Conservation (phyloP, 228 moss, liverwort and hornwort species). For the Sphagnum fallax region DNA sequence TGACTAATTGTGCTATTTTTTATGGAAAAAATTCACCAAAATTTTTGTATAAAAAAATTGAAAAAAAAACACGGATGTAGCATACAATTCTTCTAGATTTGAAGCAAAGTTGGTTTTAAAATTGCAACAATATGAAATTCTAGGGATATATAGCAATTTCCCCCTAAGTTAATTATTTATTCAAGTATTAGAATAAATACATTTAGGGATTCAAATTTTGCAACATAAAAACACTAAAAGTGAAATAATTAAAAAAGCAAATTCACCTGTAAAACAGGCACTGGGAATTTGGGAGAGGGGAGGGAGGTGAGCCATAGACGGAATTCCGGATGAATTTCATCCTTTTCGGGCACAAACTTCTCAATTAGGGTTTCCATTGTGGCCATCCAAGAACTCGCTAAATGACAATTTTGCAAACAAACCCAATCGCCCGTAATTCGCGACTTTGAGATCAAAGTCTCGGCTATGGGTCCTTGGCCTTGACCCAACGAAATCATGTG, state of each 20-base stretch:
- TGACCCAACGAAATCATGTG: constrained; percentile 95
- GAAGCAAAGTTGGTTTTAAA: too few relatives aligned
- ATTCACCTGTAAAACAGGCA: constrained; percentile 77
- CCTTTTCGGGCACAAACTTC: constrained; percentile 41
- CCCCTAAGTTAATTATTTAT: too few relatives aligned
- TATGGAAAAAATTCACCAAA: too few relatives aligned
- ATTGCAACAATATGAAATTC: not conserved
- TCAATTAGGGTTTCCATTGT: constrained; percentile 89
- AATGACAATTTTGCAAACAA: constrained; percentile 87
- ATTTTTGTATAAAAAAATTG: too few relatives aligned
- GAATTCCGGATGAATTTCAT: constrained; percentile 67
- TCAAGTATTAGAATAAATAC: too few relatives aligned
- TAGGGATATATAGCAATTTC: not conserved
- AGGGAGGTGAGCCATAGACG: constrained; percentile 83
- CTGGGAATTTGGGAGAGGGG: constrained; percentile 72
- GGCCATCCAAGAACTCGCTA: constrained; percentile 93
- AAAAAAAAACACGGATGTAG: too few relatives aligned
- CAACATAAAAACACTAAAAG: too few relatives aligned
- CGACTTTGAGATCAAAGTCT: constrained; percentile 69
- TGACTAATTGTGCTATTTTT: too few relatives aligned
- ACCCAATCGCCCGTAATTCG: constrained; percentile 84
- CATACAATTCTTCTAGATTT: too few relatives aligned
- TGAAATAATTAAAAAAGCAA: too few relatives aligned
- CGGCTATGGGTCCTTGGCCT: constrained; percentile 89
- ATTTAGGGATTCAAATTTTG: too few relatives aligned